Evolutionary conservation across 1,139 yeast species (phyloP).

Genomic region (Hansenula lynferdii): DNA sequence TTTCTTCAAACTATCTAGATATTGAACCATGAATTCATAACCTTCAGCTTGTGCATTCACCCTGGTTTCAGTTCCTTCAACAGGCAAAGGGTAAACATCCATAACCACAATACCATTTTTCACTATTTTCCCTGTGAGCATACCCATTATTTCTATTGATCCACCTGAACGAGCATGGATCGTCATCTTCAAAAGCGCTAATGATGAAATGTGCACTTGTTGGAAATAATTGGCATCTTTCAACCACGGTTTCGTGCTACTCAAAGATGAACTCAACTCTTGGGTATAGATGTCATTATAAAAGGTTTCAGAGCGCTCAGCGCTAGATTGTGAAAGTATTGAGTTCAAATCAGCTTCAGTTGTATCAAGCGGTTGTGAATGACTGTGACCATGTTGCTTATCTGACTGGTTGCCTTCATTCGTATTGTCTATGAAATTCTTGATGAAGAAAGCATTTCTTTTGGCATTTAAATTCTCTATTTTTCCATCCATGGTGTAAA

Average conservation of each 20-base stretch:
- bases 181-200: slow-evolving; percentile 77
- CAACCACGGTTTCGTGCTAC: slow-evolving; percentile 38
- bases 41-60: slow-evolving; percentile 95
- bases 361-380: slow-evolving; percentile 13
- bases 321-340: slow-evolving; percentile 9
- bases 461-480: not conserved
- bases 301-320: slow-evolving; percentile 11
- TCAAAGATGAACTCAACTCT: slow-evolving; percentile 4
- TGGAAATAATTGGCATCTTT: slow-evolving; percentile 57
- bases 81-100: slow-evolving; percentile 87
- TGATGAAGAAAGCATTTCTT: slow-evolving; percentile 11
- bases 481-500: too few species aligned
- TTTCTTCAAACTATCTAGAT: slow-evolving; percentile 55
- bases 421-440: slow-evolving; percentile 6
- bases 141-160: slow-evolving; percentile 92
- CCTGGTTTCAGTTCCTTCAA: slow-evolving; percentile 92
- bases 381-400: slow-evolving; percentile 1
- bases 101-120: slow-evolving; percentile 60
- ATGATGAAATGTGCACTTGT: slow-evolving; percentile 61
- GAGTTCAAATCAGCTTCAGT: slow-evolving; percentile 13
- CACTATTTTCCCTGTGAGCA: slow-evolving; percentile 75
- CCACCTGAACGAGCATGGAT: slow-evolving; percentile 85
- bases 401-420: not conserved
- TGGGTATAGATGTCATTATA: slow-evolving; percentile 8
- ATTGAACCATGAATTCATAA: slow-evolving; percentile 90